Percentiles rank a stretch among this genome's conserved stretches.
These are phyloP conservation scores for Asterella californica DNA, from an alignment of 225 moss, liverwort and hornwort genomes.

Conservation along the genomic window DNA sequence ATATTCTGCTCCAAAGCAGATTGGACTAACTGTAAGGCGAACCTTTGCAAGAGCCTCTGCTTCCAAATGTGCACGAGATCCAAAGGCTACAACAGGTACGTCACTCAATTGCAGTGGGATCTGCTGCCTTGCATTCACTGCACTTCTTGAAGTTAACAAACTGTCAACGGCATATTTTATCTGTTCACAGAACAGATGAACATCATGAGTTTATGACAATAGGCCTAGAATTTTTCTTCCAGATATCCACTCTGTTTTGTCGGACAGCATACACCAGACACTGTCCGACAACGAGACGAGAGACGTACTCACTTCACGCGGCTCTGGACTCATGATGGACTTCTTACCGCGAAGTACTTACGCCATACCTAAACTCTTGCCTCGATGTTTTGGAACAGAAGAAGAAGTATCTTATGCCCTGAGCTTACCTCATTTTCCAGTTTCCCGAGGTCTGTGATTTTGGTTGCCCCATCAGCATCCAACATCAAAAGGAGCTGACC, in stretches of 20 bases:
- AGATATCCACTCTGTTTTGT: too few species aligned
- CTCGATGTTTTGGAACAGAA: not conserved
- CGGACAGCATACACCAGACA: too few species aligned
- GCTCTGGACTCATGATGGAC: not conserved
- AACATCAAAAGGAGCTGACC: slow-evolving; percentile 89
- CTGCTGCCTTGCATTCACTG: not conserved
- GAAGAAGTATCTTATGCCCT: not conserved
- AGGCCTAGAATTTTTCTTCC: not conserved
- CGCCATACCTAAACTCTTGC: not conserved
- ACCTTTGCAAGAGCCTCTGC: slow-evolving; percentile 84
- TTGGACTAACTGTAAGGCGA: slow-evolving; percentile 13
- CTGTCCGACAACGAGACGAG: too few species aligned
- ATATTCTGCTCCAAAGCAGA: not conserved
- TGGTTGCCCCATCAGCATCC: slow-evolving; percentile 95
- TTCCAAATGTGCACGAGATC: slow-evolving; percentile 91
- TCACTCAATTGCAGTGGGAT: slow-evolving; percentile 12
- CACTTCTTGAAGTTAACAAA: not conserved
- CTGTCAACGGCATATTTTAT: not conserved
- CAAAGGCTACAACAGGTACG: slow-evolving; percentile 62
- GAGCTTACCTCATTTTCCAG: slow-evolving; percentile 67
- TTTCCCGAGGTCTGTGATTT: slow-evolving; percentile 77
- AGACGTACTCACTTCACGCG: too few species aligned
- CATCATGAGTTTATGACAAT: not conserved
- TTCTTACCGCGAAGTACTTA: not conserved
- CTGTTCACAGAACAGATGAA: not conserved